A percentile compares a stretch with the other conserved stretches of the same genome.
Evolutionary conservation across 805 yeast species (phyloP).

Genomic region (Candida montana): DNA sequence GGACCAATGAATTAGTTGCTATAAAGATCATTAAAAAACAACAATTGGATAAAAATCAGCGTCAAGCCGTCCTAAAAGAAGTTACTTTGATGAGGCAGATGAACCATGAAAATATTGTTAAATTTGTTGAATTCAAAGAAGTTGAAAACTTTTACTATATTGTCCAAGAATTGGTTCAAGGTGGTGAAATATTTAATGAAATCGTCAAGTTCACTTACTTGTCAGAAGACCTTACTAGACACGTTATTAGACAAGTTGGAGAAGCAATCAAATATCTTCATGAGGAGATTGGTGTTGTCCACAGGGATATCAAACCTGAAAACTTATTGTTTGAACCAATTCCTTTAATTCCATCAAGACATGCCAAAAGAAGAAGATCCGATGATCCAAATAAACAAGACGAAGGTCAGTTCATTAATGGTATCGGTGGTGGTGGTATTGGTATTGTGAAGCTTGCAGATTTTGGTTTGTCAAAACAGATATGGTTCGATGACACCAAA

Average conservation of each 20-base stretch:
- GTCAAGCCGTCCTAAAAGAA: constrained; percentile 39
- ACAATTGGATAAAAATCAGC: constrained; percentile 27
- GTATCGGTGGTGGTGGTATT: constrained; percentile 58
- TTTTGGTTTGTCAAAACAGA: constrained; percentile 61
- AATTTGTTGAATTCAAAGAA: constrained; percentile 51
- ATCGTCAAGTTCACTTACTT: constrained; percentile 57
- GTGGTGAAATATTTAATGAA: constrained; percentile 76
- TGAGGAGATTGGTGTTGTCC: constrained; percentile 88
- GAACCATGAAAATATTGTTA: constrained; percentile 56
- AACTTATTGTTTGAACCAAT: constrained; percentile 68
- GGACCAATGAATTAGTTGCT: constrained; percentile 48
- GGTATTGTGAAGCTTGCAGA: constrained; percentile 64
- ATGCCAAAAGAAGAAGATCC: constrained; percentile 33
- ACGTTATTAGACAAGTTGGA: constrained; percentile 55
- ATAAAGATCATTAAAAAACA: constrained; percentile 67
- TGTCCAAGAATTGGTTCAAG: constrained; percentile 60
- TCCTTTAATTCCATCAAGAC: constrained; percentile 14
- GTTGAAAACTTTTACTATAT: constrained; percentile 58
- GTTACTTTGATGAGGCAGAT: constrained; percentile 42
- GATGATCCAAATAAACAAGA: constrained; percentile 58
- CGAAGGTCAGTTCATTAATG: constrained; percentile 51
- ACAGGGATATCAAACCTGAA: constrained; percentile 94
- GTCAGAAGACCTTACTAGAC: constrained; percentile 54
- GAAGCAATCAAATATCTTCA: constrained; percentile 94
- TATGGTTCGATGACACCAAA: constrained; percentile 46